Evolutionary conservation across 768 basidiomycete genomes (phyloP).

Genomic region (Melanogaster broomeanus): DNA sequence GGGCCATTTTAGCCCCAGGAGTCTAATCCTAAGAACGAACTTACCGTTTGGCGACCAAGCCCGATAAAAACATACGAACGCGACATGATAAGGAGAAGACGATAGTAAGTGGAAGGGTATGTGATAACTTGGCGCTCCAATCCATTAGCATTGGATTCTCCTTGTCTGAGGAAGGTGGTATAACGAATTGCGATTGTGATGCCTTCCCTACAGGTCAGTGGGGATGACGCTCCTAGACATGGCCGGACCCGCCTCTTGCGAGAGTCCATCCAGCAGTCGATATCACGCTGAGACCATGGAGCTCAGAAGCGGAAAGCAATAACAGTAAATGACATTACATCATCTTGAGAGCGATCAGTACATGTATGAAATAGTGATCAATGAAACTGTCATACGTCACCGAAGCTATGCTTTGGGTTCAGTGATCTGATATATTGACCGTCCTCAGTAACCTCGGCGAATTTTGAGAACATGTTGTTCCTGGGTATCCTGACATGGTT

Average conservation of each 20-base stretch:
- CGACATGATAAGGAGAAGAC: slow-evolving; percentile 69
- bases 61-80: slow-evolving; percentile 69
- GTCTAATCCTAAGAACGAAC: slow-evolving; percentile 11
- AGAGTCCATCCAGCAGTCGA: slow-evolving; percentile 59
- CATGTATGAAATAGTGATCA: neutral
- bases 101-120: slow-evolving; percentile 74
- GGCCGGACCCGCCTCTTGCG: slow-evolving; percentile 52
- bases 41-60: slow-evolving; percentile 60
- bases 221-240: neutral
- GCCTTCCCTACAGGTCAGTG: slow-evolving; percentile 44
- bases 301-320: neutral
- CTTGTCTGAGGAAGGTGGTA: slow-evolving; percentile 71
- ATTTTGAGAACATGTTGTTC: slow-evolving; percentile 73
- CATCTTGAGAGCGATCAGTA: slow-evolving; percentile 48
- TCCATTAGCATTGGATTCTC: slow-evolving; percentile 48
- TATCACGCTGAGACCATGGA: slow-evolving; percentile 53
- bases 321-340: slow-evolving; percentile 33
- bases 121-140: slow-evolving; percentile 67
- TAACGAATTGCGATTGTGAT: slow-evolving; percentile 64
- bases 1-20: neutral
- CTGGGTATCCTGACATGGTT: slow-evolving; percentile 66
- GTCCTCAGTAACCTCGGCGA: slow-evolving; percentile 66
- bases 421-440: slow-evolving; percentile 66
- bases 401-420: slow-evolving; percentile 75
- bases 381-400: slow-evolving; percentile 52